Evolutionary conservation across 495 filamentous ascomycete species (phyloP).

Genomic region (Patellaria atrata): DNA sequence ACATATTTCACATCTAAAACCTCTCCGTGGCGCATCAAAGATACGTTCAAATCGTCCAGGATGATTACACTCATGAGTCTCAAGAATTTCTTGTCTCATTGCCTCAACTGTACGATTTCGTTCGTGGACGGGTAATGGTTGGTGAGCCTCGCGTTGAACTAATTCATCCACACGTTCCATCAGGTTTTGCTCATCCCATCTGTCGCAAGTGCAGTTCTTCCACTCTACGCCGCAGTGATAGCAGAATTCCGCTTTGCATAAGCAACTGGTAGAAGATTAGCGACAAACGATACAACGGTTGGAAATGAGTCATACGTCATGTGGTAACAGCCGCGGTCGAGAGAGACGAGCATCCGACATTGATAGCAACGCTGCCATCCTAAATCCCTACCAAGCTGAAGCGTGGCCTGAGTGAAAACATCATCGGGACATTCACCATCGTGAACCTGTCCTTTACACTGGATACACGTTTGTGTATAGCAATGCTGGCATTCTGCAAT

Average conservation of each 20-base stretch:
- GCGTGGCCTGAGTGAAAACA: constrained; percentile 1
- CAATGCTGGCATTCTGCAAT: too few species aligned
- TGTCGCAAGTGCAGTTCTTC: constrained; percentile 4
- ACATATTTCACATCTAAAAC: constrained; percentile 9
- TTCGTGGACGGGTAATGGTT: not conserved
- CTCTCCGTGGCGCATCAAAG: not conserved
- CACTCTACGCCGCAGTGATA: constrained; percentile 6
- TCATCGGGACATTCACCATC: constrained; percentile 11
- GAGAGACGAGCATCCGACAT: constrained; percentile 3
- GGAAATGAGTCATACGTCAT: constrained; percentile 9
- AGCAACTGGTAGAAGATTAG: constrained; percentile 2
- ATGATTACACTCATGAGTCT: constrained; percentile 6
- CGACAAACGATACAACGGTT: not conserved
- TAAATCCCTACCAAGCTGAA: not conserved
- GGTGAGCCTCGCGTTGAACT: not conserved
- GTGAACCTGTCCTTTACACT: constrained; percentile 1
- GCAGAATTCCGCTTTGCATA: constrained; percentile 11
- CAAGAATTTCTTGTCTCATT: constrained; percentile 1
- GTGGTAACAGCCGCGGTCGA: constrained; percentile 9
- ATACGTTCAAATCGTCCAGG: constrained; percentile 1
- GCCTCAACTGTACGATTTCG: not conserved
- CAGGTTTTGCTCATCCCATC: constrained; percentile 2
- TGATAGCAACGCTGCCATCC: constrained; percentile 7
- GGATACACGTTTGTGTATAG: too few species aligned
- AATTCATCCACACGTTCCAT: constrained; percentile 5